phyloP scores from a whole-genome alignment of 176 grass and related monocot genomes.

The Canna indica region DNA sequence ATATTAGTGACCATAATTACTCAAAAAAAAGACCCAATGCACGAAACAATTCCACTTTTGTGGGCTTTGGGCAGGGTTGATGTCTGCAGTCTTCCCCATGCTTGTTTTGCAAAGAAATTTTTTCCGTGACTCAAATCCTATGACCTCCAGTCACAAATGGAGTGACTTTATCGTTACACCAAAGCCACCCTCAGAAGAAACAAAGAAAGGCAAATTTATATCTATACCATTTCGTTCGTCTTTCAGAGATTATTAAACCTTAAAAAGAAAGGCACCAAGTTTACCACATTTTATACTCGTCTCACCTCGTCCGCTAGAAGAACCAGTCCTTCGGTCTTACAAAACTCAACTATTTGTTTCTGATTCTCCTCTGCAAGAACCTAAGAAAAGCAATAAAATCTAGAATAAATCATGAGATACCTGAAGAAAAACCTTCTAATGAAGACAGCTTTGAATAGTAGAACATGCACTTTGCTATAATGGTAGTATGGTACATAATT shows the following conservation, averaged over 20 bases:
- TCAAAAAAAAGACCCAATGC: too few relatives aligned
- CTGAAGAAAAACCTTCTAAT: background rate
- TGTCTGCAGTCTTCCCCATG: too few relatives aligned
- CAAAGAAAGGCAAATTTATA: background rate
- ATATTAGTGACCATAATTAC: slow-evolving; percentile 9
- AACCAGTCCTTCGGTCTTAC: slow-evolving; percentile 91
- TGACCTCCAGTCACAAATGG: too few relatives aligned
- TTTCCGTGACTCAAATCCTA: too few relatives aligned
- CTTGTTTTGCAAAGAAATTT: too few relatives aligned
- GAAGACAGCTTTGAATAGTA: background rate
- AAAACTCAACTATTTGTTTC: slow-evolving; percentile 81
- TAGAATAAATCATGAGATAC: background rate
- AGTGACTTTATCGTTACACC: too few relatives aligned
- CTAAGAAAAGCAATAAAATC: slow-evolving; percentile 28
- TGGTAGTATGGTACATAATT: too few relatives aligned
- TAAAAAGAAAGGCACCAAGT: background rate
- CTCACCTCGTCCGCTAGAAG: slow-evolving; percentile 81
- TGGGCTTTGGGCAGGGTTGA: too few relatives aligned
- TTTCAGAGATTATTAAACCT: background rate
- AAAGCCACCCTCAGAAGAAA: too few relatives aligned
- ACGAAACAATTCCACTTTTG: too few relatives aligned
- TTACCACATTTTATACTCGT: slow-evolving; percentile 4
- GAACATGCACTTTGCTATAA: too few relatives aligned
- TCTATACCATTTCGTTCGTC: background rate
- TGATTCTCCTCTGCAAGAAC: slow-evolving; percentile 89